These are phyloP conservation scores for Sapria himalayana DNA, from an alignment of 345 rosid species.

Conservation along the genomic window DNA sequence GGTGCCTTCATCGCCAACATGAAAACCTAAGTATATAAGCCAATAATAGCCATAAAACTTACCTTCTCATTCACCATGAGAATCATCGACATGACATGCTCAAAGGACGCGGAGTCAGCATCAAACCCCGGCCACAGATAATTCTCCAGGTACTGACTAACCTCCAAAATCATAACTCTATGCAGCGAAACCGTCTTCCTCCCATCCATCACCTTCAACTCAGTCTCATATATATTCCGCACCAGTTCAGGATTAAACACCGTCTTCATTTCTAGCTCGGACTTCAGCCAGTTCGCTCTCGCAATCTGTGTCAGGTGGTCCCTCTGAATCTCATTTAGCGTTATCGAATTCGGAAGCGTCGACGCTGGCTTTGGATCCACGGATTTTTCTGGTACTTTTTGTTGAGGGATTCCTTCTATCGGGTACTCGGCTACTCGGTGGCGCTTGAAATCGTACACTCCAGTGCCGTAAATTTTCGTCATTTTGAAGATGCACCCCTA, in stretches of 20 bases:
- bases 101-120: constrained; percentile 48
- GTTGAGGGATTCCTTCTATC: constrained; percentile 27
- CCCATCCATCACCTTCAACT: constrained; percentile 51
- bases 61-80: constrained; percentile 96
- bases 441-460: constrained; percentile 93
- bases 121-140: constrained; percentile 89
- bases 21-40: background rate
- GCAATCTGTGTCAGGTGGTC: constrained; percentile 74
- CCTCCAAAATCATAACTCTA: constrained; percentile 89
- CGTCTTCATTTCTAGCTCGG: constrained; percentile 17
- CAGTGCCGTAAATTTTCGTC: constrained; percentile 89
- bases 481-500: constrained; percentile 13
- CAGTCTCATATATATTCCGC: constrained; percentile 58
- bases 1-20: background rate
- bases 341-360: constrained; percentile 52
- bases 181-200: constrained; percentile 76
- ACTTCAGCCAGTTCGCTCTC: constrained; percentile 50
- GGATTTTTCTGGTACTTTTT: constrained; percentile 26
- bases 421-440: constrained; percentile 97
- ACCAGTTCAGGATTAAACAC: constrained; percentile 63
- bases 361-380: constrained; percentile 44
- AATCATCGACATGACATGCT: constrained; percentile 95
- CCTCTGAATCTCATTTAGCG: constrained; percentile 76
- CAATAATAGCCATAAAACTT: background rate
- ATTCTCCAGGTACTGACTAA: constrained; percentile 90